Base-by-base conservation (phyloP, 352 stramenopile genomes). In the Peronospora tabacina region DNA sequence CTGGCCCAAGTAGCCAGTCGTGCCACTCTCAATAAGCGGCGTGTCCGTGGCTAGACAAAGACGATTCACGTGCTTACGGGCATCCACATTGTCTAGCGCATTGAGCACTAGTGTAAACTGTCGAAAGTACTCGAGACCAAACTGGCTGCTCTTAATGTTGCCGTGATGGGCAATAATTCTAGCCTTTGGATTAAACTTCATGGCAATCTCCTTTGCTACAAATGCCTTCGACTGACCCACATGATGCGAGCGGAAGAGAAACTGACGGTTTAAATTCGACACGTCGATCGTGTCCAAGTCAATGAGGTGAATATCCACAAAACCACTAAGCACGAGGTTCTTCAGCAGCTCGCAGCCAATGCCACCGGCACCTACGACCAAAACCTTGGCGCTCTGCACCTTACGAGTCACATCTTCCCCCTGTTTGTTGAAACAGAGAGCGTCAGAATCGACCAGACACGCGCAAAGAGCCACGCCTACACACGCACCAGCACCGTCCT, bases 281-380 rank as follows among this genome's bases (percentile, higher is more conserved):
- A 99, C 95, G 72, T 99, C 97, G 63, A 99, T 99, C 22, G 95
- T 99, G 71, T 99, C 97, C 33, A 99, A 66, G 66, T 99, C 97
- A 50, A 99, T 96, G 8, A 98, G 60, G 37, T 89, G 67, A 61
- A 96, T 88, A 54, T 90, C 51, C 22, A 74, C 67, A 69, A 99
- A 99, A 17, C 97, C 97, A 35, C 75, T 95, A 3, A 99, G 73
- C 35, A 98, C 95, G 29, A 99, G 72, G 70, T 99, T 98, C 75
- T 99, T 99, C 17, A 99, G 74, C 40, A 99, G 68, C 61, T 99
- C 97, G 66, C 97, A 99, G 53, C 87, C 97, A 59, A 99, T 99
- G 49, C 97, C 97, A 11, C 97, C 97, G 2, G 95, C 94, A 22
- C 97, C 97, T 24, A 99, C 90, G 11, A 99, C 88, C 11, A 99